A percentile compares a stretch with the other conserved stretches of the same genome.
phyloP scores from a whole-genome alignment of 495 filamentous ascomycete genomes.

The Penicillium psychrofluorescens region DNA sequence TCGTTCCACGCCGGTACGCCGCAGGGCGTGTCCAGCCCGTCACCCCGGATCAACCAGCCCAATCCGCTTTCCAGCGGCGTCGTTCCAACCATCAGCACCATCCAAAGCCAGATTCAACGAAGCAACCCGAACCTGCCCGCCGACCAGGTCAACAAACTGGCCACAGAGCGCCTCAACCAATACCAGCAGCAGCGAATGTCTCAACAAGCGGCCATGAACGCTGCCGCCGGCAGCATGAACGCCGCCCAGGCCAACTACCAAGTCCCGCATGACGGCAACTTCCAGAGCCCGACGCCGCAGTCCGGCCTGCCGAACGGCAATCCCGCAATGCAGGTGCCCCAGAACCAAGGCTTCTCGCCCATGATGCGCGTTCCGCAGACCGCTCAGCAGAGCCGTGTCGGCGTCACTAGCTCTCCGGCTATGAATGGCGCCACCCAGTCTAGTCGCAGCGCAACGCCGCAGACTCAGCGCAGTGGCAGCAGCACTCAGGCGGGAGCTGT shows the following conservation, averaged over 20 bases:
- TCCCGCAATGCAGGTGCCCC: slow-evolving; percentile 37
- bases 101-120: slow-evolving; percentile 44
- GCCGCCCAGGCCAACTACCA: slow-evolving; percentile 34
- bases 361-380: slow-evolving; percentile 64
- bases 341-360: slow-evolving; percentile 63
- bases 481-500: slow-evolving; percentile 32
- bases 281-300: slow-evolving; percentile 25
- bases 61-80: slow-evolving; percentile 47
- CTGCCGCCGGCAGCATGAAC: slow-evolving; percentile 50
- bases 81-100: slow-evolving; percentile 44
- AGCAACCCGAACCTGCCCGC: slow-evolving; percentile 48
- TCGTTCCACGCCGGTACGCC: slow-evolving; percentile 37
- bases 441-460: slow-evolving; percentile 43
- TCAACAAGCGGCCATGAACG: slow-evolving; percentile 56
- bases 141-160: slow-evolving; percentile 53
- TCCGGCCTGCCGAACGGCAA: slow-evolving; percentile 24
- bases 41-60: slow-evolving; percentile 45
- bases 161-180: slow-evolving; percentile 51
- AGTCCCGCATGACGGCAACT: slow-evolving; percentile 33
- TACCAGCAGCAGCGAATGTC: slow-evolving; percentile 47
- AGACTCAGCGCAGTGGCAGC: slow-evolving; percentile 42
- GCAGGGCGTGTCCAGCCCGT: slow-evolving; percentile 41
- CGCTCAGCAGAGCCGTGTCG: slow-evolving; percentile 35
- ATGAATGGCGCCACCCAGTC: slow-evolving; percentile 33
- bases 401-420: slow-evolving; percentile 30